Percentiles rank a stretch among this genome's conserved stretches.
These are phyloP conservation scores for Lachancea sp. DNA, from an alignment of 805 yeast species.

Conservation along the genomic window DNA sequence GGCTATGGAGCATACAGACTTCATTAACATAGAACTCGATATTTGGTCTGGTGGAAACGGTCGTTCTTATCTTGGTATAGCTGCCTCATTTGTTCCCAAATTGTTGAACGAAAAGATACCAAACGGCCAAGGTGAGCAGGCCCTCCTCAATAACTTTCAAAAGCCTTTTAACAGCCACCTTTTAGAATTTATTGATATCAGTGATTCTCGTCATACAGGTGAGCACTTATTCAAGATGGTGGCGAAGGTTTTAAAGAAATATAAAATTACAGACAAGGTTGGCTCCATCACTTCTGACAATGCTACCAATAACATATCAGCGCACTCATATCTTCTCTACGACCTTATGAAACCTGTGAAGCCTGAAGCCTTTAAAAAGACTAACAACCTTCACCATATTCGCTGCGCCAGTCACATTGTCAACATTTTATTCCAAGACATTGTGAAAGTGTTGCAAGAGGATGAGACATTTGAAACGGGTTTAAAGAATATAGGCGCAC, in stretches of 20 bases:
- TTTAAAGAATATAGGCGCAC: not conserved
- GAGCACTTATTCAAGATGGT: not conserved
- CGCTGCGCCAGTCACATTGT: constrained; percentile 7
- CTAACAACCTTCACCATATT: not conserved
- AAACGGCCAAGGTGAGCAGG: not conserved
- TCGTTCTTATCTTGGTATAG: constrained; percentile 2
- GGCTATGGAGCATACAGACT: constrained; percentile 1
- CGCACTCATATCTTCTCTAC: not conserved
- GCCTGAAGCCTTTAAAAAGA: not conserved
- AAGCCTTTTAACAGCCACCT: constrained; percentile 8
- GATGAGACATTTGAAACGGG: constrained; percentile 1
- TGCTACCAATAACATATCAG: constrained; percentile 1
- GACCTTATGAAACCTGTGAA: not conserved
- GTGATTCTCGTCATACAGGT: not conserved
- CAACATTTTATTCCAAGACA: constrained; percentile 1
- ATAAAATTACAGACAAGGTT: constrained; percentile 4
- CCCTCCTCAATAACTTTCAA: constrained; percentile 1
- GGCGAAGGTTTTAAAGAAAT: not conserved
- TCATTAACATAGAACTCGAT: constrained; percentile 2
- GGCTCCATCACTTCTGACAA: constrained; percentile 4
- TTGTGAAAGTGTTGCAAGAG: not conserved
- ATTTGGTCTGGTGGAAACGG: constrained; percentile 6
- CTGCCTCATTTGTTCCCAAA: constrained; percentile 6
- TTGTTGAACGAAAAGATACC: not conserved
- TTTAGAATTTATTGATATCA: constrained; percentile 8